phyloP scores from a whole-genome alignment of 2,329 filamentous ascomycete genomes.

The Spiromastix sp. region DNA sequence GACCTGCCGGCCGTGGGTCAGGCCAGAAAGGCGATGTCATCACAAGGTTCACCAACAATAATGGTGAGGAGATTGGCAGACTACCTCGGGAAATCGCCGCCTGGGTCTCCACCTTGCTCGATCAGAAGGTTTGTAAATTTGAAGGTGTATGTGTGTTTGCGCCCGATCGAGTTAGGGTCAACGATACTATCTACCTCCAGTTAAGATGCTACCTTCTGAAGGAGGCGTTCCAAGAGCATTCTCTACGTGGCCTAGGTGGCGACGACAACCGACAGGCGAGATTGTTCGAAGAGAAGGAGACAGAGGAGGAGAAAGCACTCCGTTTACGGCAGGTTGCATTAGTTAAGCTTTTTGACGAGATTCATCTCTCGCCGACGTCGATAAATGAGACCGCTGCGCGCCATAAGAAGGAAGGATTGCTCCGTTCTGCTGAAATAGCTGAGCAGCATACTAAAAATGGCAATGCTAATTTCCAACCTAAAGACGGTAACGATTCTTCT shows the following conservation, averaged over 20 bases:
- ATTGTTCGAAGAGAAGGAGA: slow-evolving; percentile 78
- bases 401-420: slow-evolving; percentile 70
- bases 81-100: slow-evolving; percentile 76
- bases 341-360: slow-evolving; percentile 80
- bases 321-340: slow-evolving; percentile 77
- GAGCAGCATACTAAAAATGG: slow-evolving; percentile 61
- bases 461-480: slow-evolving; percentile 23
- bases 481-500: slow-evolving; percentile 35
- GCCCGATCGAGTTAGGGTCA: slow-evolving; percentile 72
- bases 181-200: slow-evolving; percentile 91
- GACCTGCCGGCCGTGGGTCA: slow-evolving; percentile 35
- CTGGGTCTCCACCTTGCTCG: slow-evolving; percentile 87
- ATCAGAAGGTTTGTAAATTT: slow-evolving; percentile 80
- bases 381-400: slow-evolving; percentile 64
- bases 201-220: slow-evolving; percentile 65
- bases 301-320: slow-evolving; percentile 70
- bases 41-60: slow-evolving; percentile 76
- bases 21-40: slow-evolving; percentile 70
- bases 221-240: slow-evolving; percentile 58
- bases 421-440: slow-evolving; percentile 78
- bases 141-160: slow-evolving; percentile 83
- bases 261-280: slow-evolving; percentile 61
- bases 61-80: slow-evolving; percentile 74
- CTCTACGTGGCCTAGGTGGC: slow-evolving; percentile 48
- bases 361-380: slow-evolving; percentile 67